Percentiles rank a stretch among this genome's conserved stretches.
These are phyloP conservation scores for Stentor coeruleus DNA, from an alignment of 73 alveolate species.

Conservation along the genomic window DNA sequence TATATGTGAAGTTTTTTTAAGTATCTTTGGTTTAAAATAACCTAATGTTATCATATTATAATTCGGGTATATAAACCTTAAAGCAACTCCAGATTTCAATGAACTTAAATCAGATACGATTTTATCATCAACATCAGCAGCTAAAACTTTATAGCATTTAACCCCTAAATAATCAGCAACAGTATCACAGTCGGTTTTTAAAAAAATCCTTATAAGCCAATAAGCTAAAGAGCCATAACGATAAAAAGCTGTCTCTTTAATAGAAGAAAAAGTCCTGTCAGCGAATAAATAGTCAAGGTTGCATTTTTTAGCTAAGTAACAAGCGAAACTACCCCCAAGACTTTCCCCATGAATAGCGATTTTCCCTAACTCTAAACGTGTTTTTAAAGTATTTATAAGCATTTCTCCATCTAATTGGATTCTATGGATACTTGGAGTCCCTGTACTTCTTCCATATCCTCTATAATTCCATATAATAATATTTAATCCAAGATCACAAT, in stretches of 20 bases:
- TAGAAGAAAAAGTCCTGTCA: slow-evolving; percentile 53
- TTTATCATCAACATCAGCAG: slow-evolving; percentile 44
- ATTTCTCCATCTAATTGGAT: slow-evolving; percentile 40
- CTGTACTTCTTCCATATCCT: slow-evolving; percentile 42
- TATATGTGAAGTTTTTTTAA: no score
- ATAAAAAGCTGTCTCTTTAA: slow-evolving; percentile 30
- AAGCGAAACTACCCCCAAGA: slow-evolving; percentile 61
- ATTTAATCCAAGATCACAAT: slow-evolving; percentile 38
- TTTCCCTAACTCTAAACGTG: slow-evolving; percentile 29
- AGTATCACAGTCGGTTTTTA: slow-evolving; percentile 37
- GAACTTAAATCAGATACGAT: slow-evolving; percentile 43
- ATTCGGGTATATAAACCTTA: no score
- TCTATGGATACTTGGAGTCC: slow-evolving; percentile 23
- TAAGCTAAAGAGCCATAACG: slow-evolving; percentile 39
- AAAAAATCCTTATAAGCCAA: slow-evolving; percentile 24
- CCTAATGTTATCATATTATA: no score
- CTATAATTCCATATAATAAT: slow-evolving; percentile 54
- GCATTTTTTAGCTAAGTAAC: slow-evolving; percentile 42
- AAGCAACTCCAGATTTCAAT: slow-evolving; percentile 32
- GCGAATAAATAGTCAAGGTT: slow-evolving; percentile 45
- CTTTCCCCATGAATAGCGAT: slow-evolving; percentile 59
- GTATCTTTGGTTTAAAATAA: no score
- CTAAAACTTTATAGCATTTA: slow-evolving; percentile 44
- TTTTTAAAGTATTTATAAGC: slow-evolving; percentile 34
- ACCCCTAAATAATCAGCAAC: slow-evolving; percentile 22